Evolutionary conservation across 345 rosid species (phyloP).

Genomic region (Moringa oleifera): DNA sequence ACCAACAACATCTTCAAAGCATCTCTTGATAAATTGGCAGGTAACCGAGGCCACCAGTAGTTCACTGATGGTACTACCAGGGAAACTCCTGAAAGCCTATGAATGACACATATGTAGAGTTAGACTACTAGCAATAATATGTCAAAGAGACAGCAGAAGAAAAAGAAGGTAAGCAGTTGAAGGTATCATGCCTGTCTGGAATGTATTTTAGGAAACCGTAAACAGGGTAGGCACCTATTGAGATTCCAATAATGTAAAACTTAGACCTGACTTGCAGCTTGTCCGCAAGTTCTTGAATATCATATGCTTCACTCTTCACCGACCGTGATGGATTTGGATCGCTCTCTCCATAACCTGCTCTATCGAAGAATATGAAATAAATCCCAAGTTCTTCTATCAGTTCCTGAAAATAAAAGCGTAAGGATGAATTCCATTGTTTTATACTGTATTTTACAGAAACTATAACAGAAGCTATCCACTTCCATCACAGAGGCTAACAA

Average conservation of each 20-base stretch:
- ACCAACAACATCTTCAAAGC: conserved; percentile 30
- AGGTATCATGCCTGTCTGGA: conserved; percentile 52
- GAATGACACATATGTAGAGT: too few species aligned
- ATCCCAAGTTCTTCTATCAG: conserved; percentile 53
- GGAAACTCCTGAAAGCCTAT: conserved; percentile 63
- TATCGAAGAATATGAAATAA: conserved; percentile 60
- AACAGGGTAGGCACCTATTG: conserved; percentile 69
- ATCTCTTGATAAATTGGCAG: conserved; percentile 34
- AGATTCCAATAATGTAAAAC: conserved; percentile 70
- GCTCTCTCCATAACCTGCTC: conserved; percentile 96
- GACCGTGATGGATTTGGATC: conserved; percentile 78
- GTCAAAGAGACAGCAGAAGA: not conserved
- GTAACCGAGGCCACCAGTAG: conserved; percentile 85
- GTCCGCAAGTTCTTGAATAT: conserved; percentile 81
- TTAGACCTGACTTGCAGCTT: conserved; percentile 63
- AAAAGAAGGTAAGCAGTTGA: conserved; percentile 5
- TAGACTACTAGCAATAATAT: not conserved
- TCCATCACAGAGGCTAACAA: too few species aligned
- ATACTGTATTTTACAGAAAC: too few species aligned
- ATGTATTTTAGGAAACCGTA: conserved; percentile 77
- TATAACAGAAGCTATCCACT: too few species aligned
- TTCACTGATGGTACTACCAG: conserved; percentile 71
- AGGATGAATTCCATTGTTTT: too few species aligned
- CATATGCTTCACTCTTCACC: conserved; percentile 72
- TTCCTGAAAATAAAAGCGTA: too few species aligned